Percentiles rank a stretch among this genome's conserved stretches.
phyloP scores from a whole-genome alignment of 139 green algal species.

The Pleodorina starrii region DNA sequence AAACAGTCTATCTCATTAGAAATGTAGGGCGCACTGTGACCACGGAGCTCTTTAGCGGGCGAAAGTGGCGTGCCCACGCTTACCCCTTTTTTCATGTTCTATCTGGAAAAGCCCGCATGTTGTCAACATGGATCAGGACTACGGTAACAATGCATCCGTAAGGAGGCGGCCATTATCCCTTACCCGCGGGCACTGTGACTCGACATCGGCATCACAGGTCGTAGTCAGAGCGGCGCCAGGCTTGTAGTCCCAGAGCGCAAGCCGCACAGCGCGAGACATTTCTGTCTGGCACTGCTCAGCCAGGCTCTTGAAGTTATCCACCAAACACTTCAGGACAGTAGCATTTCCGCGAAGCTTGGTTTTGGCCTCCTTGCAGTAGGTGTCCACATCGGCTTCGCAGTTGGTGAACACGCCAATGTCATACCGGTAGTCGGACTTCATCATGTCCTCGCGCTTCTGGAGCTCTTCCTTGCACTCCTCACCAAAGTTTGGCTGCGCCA shows the following conservation, averaged over 20 bases:
- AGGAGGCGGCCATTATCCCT: no score
- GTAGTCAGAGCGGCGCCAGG: conserved; percentile 69
- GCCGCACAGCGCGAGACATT: conserved; percentile 82
- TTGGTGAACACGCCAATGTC: conserved; percentile 67
- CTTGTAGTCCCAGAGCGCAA: conserved; percentile 90
- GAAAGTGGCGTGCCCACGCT: no score
- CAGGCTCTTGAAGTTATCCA: conserved; percentile 61
- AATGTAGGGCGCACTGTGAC: no score
- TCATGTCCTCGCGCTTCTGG: conserved; percentile 64
- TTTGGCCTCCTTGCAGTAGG: conserved; percentile 71
- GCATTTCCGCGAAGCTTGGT: conserved; percentile 73
- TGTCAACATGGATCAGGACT: no score
- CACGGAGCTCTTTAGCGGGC: no score
- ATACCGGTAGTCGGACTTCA: conserved; percentile 80
- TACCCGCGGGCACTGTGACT: conserved; percentile 67
- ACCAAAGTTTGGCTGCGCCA: conserved; percentile 85
- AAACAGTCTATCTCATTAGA: no score
- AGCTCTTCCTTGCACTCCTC: conserved; percentile 78
- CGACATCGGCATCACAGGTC: conserved; percentile 82
- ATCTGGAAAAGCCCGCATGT: no score
- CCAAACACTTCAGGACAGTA: conserved; percentile 85
- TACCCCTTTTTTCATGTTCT: no score
- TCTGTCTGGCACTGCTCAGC: conserved; percentile 64
- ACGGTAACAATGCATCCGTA: no score
- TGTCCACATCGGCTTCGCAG: conserved; percentile 68